phyloP scores from a whole-genome alignment of 768 basidiomycete species.

The Lactifluus pinguis region DNA sequence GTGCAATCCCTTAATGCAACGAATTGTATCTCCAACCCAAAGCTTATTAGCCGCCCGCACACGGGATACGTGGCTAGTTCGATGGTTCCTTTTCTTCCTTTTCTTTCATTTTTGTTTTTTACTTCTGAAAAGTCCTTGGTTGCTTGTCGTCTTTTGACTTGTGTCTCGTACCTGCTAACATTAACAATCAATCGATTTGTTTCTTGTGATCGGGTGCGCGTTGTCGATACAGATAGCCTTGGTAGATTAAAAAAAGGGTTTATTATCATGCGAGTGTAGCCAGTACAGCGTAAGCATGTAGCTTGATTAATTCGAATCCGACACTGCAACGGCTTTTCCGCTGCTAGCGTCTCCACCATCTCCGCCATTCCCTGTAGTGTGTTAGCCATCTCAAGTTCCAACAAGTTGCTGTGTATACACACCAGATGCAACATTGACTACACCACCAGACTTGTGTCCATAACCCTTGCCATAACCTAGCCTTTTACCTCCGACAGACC shows the following conservation, averaged over 20 bases:
- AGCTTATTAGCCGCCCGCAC: neutral
- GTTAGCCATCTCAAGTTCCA: neutral
- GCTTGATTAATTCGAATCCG: neutral
- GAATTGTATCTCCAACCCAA: slow-evolving; percentile 4
- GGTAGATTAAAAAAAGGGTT: neutral
- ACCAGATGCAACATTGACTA: slow-evolving; percentile 26
- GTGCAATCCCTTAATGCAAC: slow-evolving; percentile 3
- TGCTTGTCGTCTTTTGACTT: neutral
- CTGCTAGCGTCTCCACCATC: slow-evolving; percentile 12
- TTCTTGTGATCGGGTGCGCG: slow-evolving; percentile 2
- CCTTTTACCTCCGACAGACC: slow-evolving; percentile 17
- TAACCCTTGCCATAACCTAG: too few species aligned
- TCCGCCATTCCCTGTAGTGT: slow-evolving; percentile 3
- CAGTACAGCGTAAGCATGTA: neutral
- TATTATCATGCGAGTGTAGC: neutral
- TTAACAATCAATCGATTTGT: slow-evolving; percentile 7
- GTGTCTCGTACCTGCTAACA: slow-evolving; percentile 9
- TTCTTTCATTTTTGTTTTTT: slow-evolving; percentile 22
- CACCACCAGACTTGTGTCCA: slow-evolving; percentile 6
- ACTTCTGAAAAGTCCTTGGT: slow-evolving; percentile 4
- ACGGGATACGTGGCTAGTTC: slow-evolving; percentile 4
- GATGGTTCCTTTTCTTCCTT: neutral
- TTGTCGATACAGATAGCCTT: neutral
- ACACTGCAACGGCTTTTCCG: slow-evolving; percentile 4
- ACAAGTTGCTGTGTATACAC: slow-evolving; percentile 3